Base-by-base conservation (phyloP, 352 stramenopile genomes). In the Aphanomyces invadans region DNA sequence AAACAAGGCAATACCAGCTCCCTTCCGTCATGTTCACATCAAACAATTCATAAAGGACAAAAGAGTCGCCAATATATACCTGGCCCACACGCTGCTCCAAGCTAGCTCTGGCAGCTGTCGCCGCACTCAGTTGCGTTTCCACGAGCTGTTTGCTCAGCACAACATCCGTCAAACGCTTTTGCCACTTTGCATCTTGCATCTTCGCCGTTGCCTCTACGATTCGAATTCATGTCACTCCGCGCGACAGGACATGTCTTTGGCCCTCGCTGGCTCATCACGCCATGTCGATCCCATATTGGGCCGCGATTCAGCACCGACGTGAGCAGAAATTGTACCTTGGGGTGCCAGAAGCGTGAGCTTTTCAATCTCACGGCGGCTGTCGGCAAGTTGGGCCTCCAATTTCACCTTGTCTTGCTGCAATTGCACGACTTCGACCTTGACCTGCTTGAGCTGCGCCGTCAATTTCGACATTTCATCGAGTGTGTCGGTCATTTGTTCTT, bases 351-450 rank as follows among this genome's bases (percentile, higher is more conserved):
- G 12, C 9, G 44, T 25, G 12, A 52, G 12, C 19, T 52, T 52
- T 23, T 63, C 55, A 31, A 63, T 17, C 25, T 63, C 21, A 7
- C 42, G 36, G 26, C 55, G 4, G 0, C 9, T 23, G 23, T 65
- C 59, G 29, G 11, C 36, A 17, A 44, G 10, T 23, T 55, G 44
- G 19, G 28, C 11, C 32, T 65, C 59, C 11, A 65, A 11, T 9
- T 32, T 25, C 12, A 26, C 25, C 15, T 26, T 52, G 7, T 44
- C 29, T 33, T 65, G 31, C 7, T 65, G 59, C 7, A 29, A 15
- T 11, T 57, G 31, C 17, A 65, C 29, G 17, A 52, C 26, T 21
- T 65, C 59, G n/a, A 38, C 10, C 59, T 65, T 65, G 26, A 65
- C 31, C 19, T 52, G 59, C 15, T 65, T 65, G 29, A 65, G 42